Conservation (phyloP, 164 flowering plant genomes). For the Sedum album region DNA sequence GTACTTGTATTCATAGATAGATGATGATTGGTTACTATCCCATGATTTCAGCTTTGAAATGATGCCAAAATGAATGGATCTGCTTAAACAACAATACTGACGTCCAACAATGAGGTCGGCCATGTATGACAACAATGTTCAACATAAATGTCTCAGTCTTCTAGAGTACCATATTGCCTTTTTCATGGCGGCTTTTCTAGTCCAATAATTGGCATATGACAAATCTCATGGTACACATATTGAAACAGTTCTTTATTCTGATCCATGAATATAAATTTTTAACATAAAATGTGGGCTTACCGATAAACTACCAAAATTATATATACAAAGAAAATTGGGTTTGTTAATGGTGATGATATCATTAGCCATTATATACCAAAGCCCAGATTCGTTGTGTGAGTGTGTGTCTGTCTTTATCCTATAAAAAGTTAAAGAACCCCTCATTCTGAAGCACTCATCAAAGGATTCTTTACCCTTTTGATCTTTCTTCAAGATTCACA, state of each 20-base stretch:
- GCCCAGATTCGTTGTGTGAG: constrained; percentile 1
- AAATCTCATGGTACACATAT: neutral
- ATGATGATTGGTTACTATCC: too few species aligned
- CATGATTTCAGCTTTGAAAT: too few species aligned
- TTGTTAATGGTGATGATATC: neutral
- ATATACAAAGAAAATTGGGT: neutral
- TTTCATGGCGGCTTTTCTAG: neutral
- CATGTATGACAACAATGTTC: neutral
- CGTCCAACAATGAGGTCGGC: neutral
- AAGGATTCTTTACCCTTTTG: too few species aligned
- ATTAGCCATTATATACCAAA: neutral
- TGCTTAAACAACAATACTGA: neutral
- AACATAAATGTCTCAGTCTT: neutral
- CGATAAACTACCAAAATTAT: neutral
- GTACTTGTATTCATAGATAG: too few species aligned
- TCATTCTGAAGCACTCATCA: too few species aligned
- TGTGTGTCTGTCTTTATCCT: neutral
- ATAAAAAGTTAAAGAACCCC: neutral
- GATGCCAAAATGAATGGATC: neutral
- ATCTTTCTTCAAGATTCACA: too few species aligned
- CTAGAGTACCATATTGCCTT: neutral
- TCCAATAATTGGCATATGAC: neutral
- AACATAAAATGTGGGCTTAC: too few species aligned
- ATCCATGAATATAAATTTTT: too few species aligned
- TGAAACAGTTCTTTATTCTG: neutral